Evolutionary conservation across 1,139 yeast genomes (phyloP).

Genomic region (Kazachstania sp.): DNA sequence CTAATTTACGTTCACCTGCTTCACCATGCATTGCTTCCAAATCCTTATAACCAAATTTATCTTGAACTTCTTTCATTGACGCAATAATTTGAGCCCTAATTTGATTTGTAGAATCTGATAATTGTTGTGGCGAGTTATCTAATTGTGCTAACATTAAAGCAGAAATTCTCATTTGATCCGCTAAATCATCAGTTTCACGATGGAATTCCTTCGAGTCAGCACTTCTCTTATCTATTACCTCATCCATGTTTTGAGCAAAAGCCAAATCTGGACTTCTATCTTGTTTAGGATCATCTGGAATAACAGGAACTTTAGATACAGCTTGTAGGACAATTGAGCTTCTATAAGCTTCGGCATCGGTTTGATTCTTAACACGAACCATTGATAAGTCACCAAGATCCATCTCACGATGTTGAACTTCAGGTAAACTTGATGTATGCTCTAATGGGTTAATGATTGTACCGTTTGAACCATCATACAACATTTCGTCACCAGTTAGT

Average conservation of each 20-base stretch:
- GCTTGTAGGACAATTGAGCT: constrained; percentile 34
- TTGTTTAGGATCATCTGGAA: constrained; percentile 25
- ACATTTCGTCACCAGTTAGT: not conserved
- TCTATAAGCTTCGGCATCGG: constrained; percentile 35
- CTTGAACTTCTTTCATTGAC: constrained; percentile 85
- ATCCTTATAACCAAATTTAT: constrained; percentile 46
- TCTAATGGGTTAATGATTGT: not conserved
- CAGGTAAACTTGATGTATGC: not conserved
- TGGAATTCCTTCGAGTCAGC: constrained; percentile 11
- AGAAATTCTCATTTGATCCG: constrained; percentile 92
- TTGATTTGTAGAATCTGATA: constrained; percentile 59
- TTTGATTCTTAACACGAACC: constrained; percentile 39
- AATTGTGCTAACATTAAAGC: constrained; percentile 88
- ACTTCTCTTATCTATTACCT: constrained; percentile 17
- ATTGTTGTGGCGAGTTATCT: constrained; percentile 58
- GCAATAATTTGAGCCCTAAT: constrained; percentile 72
- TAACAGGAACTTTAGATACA: constrained; percentile 35
- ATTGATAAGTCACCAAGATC: constrained; percentile 57
- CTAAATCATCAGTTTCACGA: constrained; percentile 42
- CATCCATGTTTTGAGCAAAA: constrained; percentile 31
- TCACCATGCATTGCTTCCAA: constrained; percentile 51
- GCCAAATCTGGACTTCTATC: constrained; percentile 32
- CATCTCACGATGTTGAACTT: constrained; percentile 34
- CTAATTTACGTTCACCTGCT: constrained; percentile 87
- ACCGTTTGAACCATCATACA: not conserved